Evolutionary conservation across 345 rosid genomes (phyloP), one percentile per base, ranked within the genome.

Genomic region (Pistacia vera): DNA sequence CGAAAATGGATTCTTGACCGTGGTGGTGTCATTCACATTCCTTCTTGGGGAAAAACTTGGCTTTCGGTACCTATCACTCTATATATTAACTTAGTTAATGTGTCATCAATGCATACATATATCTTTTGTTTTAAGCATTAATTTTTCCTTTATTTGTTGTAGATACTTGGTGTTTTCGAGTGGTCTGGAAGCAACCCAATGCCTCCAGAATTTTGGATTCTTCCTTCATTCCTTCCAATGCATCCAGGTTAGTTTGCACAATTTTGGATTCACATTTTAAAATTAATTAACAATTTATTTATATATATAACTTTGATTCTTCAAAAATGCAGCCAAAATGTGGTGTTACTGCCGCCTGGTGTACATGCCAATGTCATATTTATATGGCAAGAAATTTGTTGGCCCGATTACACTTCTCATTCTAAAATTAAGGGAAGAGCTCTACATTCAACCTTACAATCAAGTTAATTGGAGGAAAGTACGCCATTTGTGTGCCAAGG

Each of bases 11-110:
- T 83, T 33, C 83, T 70, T 28, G 80, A 80, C 64, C 81, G n/a
- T 51, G 86, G 83, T 25, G 83, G 86, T 2, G 79, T 66, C 38
- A 80, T 81, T n/a, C 69, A 70, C 52, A 74, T 80, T n/a, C 83
- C 86, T 11, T 83, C 86, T 22, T 83, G 86, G 86, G 86, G 86
- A 30, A 83, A 83, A 71, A 80, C 73, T n/a, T 83, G 86, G 86
- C 86, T 83, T n/a, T 80, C 86, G 66, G 83, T 83, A 68, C 1
- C 25, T 0, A 18, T 41, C 20, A 13, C 4, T 54, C 6, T 56
- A 7, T 48, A n/a, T n/a, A n/a, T n/a, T n/a, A 41, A 41, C 46
- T 41, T 41, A 7, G 6, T 41, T 41, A 41, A 41, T 41, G 46
- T 41, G 46, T 54, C 28, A 52, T 65, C 30, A 16, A 66, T 61